Conservation (phyloP, 163 green algal genomes). For the Scenedesmus sp. region DNA sequence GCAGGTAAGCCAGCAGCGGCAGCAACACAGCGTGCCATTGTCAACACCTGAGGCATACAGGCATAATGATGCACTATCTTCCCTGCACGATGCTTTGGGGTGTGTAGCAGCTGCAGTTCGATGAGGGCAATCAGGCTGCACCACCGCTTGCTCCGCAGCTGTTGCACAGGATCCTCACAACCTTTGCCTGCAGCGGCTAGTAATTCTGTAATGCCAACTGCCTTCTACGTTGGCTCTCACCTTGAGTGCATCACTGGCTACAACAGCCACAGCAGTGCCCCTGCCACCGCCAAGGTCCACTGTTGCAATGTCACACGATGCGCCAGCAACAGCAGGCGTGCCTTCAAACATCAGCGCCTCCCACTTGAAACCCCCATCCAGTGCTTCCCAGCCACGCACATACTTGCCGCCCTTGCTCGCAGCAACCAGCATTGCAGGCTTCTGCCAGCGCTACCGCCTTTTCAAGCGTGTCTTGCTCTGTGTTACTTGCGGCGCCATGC, state of each 20-base stretch:
- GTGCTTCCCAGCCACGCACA: slow-evolving; percentile 64
- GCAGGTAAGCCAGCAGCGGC: not conserved
- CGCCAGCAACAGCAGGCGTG: not conserved
- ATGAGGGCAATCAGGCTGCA: not conserved
- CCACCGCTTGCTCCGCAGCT: not conserved
- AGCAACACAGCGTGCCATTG: not conserved
- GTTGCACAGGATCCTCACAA: not conserved
- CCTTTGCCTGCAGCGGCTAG: not conserved
- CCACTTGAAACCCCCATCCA: slow-evolving; percentile 64
- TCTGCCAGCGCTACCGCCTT: slow-evolving; percentile 47
- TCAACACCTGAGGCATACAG: not conserved
- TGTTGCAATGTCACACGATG: not conserved
- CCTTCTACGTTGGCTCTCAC: not conserved
- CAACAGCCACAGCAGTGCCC: slow-evolving; percentile 22
- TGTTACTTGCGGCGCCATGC: slow-evolving; percentile 75
- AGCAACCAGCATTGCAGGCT: slow-evolving; percentile 49
- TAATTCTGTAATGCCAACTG: not conserved
- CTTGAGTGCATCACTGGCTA: slow-evolving; percentile 17
- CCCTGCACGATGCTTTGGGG: not conserved
- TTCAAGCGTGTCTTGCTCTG: slow-evolving; percentile 57
- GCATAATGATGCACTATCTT: not conserved
- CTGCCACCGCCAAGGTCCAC: not conserved
- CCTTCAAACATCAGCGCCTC: slow-evolving; percentile 41
- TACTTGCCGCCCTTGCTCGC: slow-evolving; percentile 52
- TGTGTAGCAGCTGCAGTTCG: not conserved